Conservation (phyloP, 2,329 filamentous ascomycete genomes). For the Fusarium sp. region DNA sequence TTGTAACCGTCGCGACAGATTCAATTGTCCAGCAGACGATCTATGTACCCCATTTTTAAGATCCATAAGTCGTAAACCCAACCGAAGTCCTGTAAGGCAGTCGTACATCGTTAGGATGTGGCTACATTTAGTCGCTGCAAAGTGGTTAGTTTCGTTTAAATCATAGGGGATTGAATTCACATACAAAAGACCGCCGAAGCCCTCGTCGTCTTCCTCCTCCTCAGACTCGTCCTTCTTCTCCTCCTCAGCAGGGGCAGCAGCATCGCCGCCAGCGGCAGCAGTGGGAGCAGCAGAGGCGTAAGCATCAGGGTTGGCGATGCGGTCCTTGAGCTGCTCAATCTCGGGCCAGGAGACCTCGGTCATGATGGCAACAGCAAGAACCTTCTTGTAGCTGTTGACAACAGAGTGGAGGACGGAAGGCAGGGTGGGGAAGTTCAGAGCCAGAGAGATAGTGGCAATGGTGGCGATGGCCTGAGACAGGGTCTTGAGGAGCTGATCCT, state of each 20-base stretch:
- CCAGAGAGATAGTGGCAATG: constrained; percentile 91
- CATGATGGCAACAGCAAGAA: constrained; percentile 87
- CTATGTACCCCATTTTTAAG: constrained; percentile 60
- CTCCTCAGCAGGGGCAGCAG: constrained; percentile 67
- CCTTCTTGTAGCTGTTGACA: constrained; percentile 98
- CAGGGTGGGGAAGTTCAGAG: constrained; percentile 93
- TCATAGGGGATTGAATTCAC: constrained; percentile 44
- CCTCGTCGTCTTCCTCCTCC: constrained; percentile 75
- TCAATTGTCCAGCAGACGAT: constrained; percentile 61
- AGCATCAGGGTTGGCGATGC: constrained; percentile 97
- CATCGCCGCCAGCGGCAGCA: constrained; percentile 69
- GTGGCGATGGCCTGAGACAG: constrained; percentile 86
- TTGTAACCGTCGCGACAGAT: constrained; percentile 51
- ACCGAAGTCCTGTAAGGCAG: constrained; percentile 58
- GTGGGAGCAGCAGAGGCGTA: constrained; percentile 87
- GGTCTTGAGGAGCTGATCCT: constrained; percentile 90
- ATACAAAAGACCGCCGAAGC: constrained; percentile 85
- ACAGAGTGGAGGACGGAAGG: constrained; percentile 96
- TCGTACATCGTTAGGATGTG: constrained; percentile 53
- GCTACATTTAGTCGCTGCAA: constrained; percentile 64
- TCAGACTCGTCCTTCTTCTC: constrained; percentile 76
- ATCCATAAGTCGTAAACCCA: constrained; percentile 60
- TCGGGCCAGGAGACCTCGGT: constrained; percentile 95
- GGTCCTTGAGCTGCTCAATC: constrained; percentile 98
- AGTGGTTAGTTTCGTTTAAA: constrained; percentile 55